A percentile compares a stretch with the other conserved stretches of the same genome.
phyloP scores from a whole-genome alignment of 768 basidiomycete species.

The Lepiota venenata region DNA sequence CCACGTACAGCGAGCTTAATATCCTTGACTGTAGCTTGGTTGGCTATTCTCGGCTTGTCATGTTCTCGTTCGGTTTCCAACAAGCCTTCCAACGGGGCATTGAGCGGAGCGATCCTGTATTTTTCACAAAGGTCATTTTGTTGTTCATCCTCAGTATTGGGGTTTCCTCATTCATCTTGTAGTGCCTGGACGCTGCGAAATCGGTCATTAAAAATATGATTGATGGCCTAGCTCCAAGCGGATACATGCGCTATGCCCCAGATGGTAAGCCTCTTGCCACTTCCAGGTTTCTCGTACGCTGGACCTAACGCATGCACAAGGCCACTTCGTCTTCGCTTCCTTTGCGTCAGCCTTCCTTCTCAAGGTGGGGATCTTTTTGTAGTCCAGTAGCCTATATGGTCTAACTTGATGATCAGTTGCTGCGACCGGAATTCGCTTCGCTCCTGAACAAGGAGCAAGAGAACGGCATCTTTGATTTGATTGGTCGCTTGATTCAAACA shows the following conservation, averaged over 20 bases:
- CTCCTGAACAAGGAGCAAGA: constrained; percentile 61
- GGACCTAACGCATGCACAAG: constrained; percentile 24
- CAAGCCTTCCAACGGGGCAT: constrained; percentile 75
- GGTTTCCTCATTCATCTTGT: constrained; percentile 4
- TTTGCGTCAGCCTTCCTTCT: constrained; percentile 84
- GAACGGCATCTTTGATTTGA: constrained; percentile 67
- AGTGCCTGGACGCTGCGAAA: constrained; percentile 75
- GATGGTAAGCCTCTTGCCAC: constrained; percentile 48
- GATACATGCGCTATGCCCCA: constrained; percentile 76
- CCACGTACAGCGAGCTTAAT: neutral
- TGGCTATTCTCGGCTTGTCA: constrained; percentile 75
- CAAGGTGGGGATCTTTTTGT: constrained; percentile 44
- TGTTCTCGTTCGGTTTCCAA: constrained; percentile 87
- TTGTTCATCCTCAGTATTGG: neutral
- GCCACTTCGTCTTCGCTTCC: constrained; percentile 74
- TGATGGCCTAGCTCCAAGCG: constrained; percentile 61
- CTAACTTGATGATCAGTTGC: constrained; percentile 38
- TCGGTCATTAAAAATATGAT: constrained; percentile 63
- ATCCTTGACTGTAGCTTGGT: constrained; percentile 49
- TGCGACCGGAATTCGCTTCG: constrained; percentile 70
- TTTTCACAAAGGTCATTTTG: constrained; percentile 57
- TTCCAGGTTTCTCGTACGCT: neutral
- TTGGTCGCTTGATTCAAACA: constrained; percentile 68
- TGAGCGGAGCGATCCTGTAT: constrained; percentile 55
- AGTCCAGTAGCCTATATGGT: neutral